phyloP scores from a whole-genome alignment of 257 asterid genomes.

The Capsicum baccatum region DNA sequence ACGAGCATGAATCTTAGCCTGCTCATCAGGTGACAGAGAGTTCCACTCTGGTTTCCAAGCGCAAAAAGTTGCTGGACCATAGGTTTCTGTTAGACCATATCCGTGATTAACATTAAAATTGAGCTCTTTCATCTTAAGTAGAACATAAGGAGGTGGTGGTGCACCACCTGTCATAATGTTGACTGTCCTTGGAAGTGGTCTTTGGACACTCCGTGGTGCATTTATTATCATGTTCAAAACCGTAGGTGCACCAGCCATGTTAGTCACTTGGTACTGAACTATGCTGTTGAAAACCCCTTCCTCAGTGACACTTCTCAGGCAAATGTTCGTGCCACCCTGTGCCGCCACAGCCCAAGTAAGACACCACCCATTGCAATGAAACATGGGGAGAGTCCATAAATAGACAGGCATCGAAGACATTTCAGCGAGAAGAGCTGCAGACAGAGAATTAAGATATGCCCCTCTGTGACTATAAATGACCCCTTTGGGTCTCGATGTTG shows the following conservation, averaged over 20 bases:
- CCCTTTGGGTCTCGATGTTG: constrained; percentile 20
- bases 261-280: constrained; percentile 5
- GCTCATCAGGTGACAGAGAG: constrained; percentile 24
- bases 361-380: constrained; percentile 25
- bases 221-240: constrained; percentile 18
- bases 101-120: background rate
- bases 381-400: constrained; percentile 27
- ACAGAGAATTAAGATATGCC: constrained; percentile 13
- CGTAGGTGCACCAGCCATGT: constrained; percentile 25
- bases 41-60: constrained; percentile 19
- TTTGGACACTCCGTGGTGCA: background rate
- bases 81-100: constrained; percentile 23
- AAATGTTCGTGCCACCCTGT: constrained; percentile 24
- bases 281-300: constrained; percentile 15
- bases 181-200: constrained; percentile 1
- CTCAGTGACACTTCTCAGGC: constrained; percentile 15
- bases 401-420: constrained; percentile 5
- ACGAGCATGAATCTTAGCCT: constrained; percentile 25
- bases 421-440: background rate
- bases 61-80: constrained; percentile 29
- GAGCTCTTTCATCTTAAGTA: constrained; percentile 15
- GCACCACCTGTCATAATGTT: background rate
- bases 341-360: constrained; percentile 23
- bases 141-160: constrained; percentile 24
- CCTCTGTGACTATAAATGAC: constrained; percentile 22